These are phyloP conservation scores for Cnidoscolus chayamansa DNA, from an alignment of 441 rosid species.

Conservation along the genomic window DNA sequence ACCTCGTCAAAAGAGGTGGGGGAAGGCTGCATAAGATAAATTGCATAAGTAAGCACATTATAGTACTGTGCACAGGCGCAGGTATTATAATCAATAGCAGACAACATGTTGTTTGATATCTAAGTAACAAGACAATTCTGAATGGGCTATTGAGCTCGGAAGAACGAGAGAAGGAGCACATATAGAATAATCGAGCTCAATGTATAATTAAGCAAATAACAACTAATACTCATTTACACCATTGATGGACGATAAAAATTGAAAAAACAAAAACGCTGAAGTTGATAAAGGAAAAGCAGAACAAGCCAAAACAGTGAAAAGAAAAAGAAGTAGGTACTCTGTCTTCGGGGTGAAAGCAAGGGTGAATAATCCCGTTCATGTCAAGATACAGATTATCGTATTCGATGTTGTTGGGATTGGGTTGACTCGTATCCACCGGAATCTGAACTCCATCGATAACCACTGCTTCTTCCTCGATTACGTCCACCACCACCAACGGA, in stretches of 20 bases:
- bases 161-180: too few relatives aligned
- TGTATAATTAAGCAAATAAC: not conserved
- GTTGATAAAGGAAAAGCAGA: not conserved
- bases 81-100: not conserved
- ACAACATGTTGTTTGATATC: too few relatives aligned
- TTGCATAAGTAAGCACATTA: not conserved
- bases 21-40: slow-evolving; percentile 61
- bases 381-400: slow-evolving; percentile 87
- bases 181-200: not conserved
- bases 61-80: not conserved
- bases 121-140: too few relatives aligned
- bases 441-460: slow-evolving; percentile 65
- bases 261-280: not conserved
- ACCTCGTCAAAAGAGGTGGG: slow-evolving; percentile 77
- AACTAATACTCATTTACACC: not conserved
- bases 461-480: slow-evolving; percentile 69
- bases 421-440: slow-evolving; percentile 76
- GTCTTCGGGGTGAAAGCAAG: slow-evolving; percentile 94
- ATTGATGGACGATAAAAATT: not conserved
- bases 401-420: slow-evolving; percentile 73
- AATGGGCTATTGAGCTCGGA: too few relatives aligned
- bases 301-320: not conserved
- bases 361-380: slow-evolving; percentile 90
- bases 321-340: slow-evolving; percentile 38
- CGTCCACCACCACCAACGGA: slow-evolving; percentile 67